Conservation (phyloP, 1,284 basidiomycete genomes). For the Filobasidium uniguttulatum region DNA sequence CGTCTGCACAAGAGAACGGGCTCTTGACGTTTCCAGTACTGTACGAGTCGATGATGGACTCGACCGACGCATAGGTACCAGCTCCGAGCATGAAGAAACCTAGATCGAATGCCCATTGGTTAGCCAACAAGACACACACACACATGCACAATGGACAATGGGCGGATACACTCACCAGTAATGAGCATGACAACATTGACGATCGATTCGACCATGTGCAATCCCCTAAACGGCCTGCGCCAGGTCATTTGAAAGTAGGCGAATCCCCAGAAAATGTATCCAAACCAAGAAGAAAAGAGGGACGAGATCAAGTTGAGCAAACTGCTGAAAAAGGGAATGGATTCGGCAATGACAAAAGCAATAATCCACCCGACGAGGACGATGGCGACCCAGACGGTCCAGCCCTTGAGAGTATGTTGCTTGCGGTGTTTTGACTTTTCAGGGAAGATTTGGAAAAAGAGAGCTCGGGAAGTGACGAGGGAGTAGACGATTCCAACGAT, state of each 20-base stretch:
- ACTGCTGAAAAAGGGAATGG: constrained; percentile 40
- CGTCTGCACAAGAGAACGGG: constrained; percentile 13
- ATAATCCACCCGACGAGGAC: constrained; percentile 46
- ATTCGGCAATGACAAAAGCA: constrained; percentile 48
- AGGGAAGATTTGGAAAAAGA: constrained; percentile 36
- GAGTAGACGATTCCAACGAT: constrained; percentile 25
- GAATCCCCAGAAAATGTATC: constrained; percentile 40
- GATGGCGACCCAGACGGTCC: constrained; percentile 48
- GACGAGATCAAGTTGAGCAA: constrained; percentile 26
- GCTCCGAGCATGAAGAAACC: constrained; percentile 40
- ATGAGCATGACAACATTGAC: constrained; percentile 36
- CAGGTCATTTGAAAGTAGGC: constrained; percentile 39
- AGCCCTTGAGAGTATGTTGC: constrained; percentile 47
- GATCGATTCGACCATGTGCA: constrained; percentile 22
- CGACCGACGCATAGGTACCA: constrained; percentile 39
- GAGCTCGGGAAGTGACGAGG: constrained; percentile 31
- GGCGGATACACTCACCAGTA: constrained; percentile 30
- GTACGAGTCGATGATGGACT: constrained; percentile 40
- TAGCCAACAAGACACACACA: not conserved
- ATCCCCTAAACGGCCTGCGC: constrained; percentile 24
- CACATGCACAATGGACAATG: not conserved
- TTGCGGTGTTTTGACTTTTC: constrained; percentile 42
- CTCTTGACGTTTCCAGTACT: constrained; percentile 17
- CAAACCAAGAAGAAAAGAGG: constrained; percentile 20
- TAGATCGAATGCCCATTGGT: not conserved